Conservation (phyloP, 495 filamentous ascomycete species). For the Hyaloscypha bicolor region DNA sequence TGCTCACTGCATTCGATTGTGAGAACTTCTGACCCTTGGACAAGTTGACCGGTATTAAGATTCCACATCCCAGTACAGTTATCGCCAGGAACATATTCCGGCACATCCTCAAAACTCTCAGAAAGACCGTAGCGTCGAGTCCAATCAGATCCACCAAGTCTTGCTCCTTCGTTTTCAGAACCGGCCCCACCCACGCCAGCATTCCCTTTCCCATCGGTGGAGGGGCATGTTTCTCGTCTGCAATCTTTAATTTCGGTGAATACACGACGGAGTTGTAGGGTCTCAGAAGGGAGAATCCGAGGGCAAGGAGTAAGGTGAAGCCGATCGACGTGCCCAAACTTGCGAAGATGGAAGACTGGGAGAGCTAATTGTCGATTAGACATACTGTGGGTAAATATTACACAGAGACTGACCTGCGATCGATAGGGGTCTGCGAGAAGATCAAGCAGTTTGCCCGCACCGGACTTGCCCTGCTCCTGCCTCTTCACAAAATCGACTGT, state of each 20-base stretch:
- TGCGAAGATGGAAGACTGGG: constrained; percentile 67
- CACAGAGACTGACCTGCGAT: constrained; percentile 41
- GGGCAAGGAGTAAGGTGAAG: constrained; percentile 67
- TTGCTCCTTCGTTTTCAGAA: constrained; percentile 74
- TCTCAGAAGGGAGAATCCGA: constrained; percentile 85
- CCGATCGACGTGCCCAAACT: constrained; percentile 83
- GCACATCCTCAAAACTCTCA: constrained; percentile 89
- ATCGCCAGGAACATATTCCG: constrained; percentile 83
- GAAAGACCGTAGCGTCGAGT: constrained; percentile 87
- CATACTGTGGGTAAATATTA: constrained; percentile 5
- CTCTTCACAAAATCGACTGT: constrained; percentile 9
- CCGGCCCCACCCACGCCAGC: constrained; percentile 81
- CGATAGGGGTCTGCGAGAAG: constrained; percentile 52
- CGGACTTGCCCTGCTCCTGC: constrained; percentile 1
- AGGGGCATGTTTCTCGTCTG: constrained; percentile 89
- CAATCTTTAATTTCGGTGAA: constrained; percentile 91
- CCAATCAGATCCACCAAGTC: constrained; percentile 78
- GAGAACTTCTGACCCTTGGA: constrained; percentile 51
- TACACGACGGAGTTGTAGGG: constrained; percentile 91
- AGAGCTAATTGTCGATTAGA: constrained; percentile 33
- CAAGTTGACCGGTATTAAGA: constrained; percentile 86
- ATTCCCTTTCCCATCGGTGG: constrained; percentile 85
- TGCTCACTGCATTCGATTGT: constrained; percentile 54
- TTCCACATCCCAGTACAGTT: constrained; percentile 69
- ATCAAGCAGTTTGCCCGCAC: constrained; percentile 30